Evolutionary conservation across 2,329 filamentous ascomycete genomes (phyloP).

Genomic region (Penicillium sp.): DNA sequence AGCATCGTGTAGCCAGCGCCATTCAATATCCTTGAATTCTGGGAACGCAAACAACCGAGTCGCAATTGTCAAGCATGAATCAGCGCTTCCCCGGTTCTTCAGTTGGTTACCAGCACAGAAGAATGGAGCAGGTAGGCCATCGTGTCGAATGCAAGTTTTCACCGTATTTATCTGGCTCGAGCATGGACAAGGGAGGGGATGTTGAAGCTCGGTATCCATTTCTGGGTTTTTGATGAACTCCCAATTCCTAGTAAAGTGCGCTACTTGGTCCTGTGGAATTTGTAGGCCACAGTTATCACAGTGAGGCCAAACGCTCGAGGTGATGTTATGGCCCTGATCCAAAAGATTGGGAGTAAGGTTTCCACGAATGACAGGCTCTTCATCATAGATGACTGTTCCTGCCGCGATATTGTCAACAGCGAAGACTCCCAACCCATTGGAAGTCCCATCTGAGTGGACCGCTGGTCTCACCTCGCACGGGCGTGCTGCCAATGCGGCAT

Average conservation of each 20-base stretch:
- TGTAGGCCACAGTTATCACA: constrained; percentile 33
- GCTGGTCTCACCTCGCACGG: constrained; percentile 10
- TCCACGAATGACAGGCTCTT: constrained; percentile 39
- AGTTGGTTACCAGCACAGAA: constrained; percentile 15
- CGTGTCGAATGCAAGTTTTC: background rate
- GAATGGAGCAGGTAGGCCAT: background rate
- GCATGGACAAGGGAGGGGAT: background rate
- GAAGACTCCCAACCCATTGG: constrained; percentile 27
- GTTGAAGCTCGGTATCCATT: background rate
- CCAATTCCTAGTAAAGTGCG: background rate
- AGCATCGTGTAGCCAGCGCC: constrained; percentile 37
- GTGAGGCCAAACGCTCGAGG: background rate
- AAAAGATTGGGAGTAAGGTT: constrained; percentile 26
- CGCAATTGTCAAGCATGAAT: constrained; percentile 29
- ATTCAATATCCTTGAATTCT: constrained; percentile 32
- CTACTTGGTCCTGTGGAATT: background rate
- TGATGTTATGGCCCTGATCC: background rate
- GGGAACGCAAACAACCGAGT: constrained; percentile 30
- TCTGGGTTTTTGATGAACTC: background rate
- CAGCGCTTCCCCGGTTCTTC: background rate
- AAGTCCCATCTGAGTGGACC: background rate
- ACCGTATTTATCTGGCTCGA: background rate
- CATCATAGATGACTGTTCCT: constrained; percentile 30
- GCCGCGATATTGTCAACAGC: constrained; percentile 27
- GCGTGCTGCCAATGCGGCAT: background rate